Conservation (phyloP, 148 eudicot genomes). For the Vaccinium macrocarpon region DNA sequence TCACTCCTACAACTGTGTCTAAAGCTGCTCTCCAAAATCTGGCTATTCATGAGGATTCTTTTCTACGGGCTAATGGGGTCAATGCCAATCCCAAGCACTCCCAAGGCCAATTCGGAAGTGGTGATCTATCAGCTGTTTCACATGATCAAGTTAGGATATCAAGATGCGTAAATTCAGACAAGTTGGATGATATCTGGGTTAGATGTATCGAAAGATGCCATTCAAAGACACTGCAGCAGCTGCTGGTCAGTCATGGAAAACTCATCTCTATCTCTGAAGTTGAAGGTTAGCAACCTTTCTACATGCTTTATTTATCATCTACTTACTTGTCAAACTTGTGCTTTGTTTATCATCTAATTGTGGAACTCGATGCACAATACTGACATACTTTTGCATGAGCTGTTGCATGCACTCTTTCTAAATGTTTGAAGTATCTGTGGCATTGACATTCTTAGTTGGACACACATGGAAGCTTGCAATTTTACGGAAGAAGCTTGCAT, state of each 20-base stretch:
- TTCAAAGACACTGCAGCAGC: constrained; percentile 76
- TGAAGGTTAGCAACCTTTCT: constrained; percentile 50
- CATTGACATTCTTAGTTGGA: background rate
- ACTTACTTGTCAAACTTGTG: constrained; percentile 13
- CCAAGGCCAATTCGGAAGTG: constrained; percentile 38
- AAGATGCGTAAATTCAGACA: constrained; percentile 41
- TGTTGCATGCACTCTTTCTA: background rate
- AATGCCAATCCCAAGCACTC: constrained; percentile 41
- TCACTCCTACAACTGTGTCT: constrained; percentile 43
- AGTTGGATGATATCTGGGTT: constrained; percentile 71
- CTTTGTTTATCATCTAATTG: background rate
- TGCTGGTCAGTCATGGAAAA: constrained; percentile 72
- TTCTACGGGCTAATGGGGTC: constrained; percentile 27
- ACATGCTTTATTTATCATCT: background rate
- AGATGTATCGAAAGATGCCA: constrained; percentile 87
- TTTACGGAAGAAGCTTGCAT: background rate
- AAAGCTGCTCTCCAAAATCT: constrained; percentile 31
- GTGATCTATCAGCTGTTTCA: constrained; percentile 29
- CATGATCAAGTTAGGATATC: constrained; percentile 33
- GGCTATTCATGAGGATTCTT: constrained; percentile 33
- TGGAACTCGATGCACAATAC: constrained; percentile 8
- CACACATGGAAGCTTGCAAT: background rate
- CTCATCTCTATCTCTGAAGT: constrained; percentile 78
- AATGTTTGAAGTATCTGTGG: background rate
- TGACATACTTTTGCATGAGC: background rate